Evolutionary conservation across 371 early-diverging fungal genomes (phyloP), one percentile per base, ranked within the genome.

Genomic region (Fennellomyces sp.): DNA sequence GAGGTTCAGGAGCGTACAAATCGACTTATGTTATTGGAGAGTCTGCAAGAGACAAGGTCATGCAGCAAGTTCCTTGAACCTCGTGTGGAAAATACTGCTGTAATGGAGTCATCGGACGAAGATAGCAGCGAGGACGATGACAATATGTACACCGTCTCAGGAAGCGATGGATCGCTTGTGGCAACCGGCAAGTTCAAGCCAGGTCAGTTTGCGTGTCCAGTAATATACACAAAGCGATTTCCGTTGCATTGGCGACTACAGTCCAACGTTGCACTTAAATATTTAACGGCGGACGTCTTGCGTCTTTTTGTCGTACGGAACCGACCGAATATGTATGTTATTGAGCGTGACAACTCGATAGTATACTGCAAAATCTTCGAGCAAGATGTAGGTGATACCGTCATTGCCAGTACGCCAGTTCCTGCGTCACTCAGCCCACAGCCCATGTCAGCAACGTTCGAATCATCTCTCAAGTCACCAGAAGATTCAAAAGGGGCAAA

Each of bases 201-300:
- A 2, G 91, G 91, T 0, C 88, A 89, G 52, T 92, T 91, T 65
- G 78, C 87, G 17, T 92, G 92, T 48, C 88, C 91, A 0, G 52
- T 86, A 7, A 83, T 90, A 12, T 88, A 80, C 58, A 78, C 75
- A 1, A 80, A 78, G 38, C 66, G 72, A n/a, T 91, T 94, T 61
- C 84, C 87, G 1, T 60, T 93, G 2, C 94, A 93, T 59, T 89
- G 90, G 88, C 81, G 95, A 3, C 63, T 94, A 29, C 83, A 76
- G 45, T 85, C 91, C 0, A 74, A 78, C 17, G 81, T 82, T 30
- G 91, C 93, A 1, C 66, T 89, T n/a, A 88, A 83, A 50, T 76
- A 73, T 30, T 69, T 92, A 11, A 64, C 82, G 2, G 66, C 83
- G 10, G 66, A 75, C 35, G 77, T 85, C 0, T 67, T 93, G 31